Conservation (phyloP, 106 monocot species). For the Phalaenopsis equestris region DNA sequence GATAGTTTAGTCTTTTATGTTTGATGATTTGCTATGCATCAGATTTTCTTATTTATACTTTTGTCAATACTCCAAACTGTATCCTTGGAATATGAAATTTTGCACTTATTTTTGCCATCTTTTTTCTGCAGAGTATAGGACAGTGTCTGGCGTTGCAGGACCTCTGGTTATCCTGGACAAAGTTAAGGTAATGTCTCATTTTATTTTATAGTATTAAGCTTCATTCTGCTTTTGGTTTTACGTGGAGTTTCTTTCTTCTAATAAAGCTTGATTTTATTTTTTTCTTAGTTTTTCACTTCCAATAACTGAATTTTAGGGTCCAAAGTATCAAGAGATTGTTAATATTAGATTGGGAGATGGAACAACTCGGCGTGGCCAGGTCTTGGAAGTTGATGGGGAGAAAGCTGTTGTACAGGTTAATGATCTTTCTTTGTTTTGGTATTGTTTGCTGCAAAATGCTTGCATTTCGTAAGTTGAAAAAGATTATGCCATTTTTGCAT, state of each 20-base stretch:
- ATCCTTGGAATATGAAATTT: too few relatives aligned
- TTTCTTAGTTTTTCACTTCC: background rate
- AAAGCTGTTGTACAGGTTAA: constrained; percentile 97
- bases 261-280: background rate
- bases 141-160: constrained; percentile 94
- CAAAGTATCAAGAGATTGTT: constrained; percentile 98
- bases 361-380: constrained; percentile 92
- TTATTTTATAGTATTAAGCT: too few relatives aligned
- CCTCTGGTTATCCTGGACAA: constrained; percentile 97
- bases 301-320: constrained; percentile 45
- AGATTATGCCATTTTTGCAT: too few relatives aligned
- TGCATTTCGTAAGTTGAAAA: too few relatives aligned
- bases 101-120: too few relatives aligned
- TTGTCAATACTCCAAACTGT: too few relatives aligned
- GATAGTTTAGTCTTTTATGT: too few relatives aligned
- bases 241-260: background rate
- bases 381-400: constrained; percentile 97
- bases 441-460: background rate
- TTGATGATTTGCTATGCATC: too few relatives aligned
- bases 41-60: too few relatives aligned
- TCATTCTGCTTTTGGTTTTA: background rate
- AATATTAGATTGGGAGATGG: constrained; percentile 97
- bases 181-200: constrained; percentile 61
- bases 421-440: background rate
- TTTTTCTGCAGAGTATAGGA: constrained; percentile 70